Base-by-base conservation (phyloP, 2,329 filamentous ascomycete genomes). In the Endocalyx cinctus region DNA sequence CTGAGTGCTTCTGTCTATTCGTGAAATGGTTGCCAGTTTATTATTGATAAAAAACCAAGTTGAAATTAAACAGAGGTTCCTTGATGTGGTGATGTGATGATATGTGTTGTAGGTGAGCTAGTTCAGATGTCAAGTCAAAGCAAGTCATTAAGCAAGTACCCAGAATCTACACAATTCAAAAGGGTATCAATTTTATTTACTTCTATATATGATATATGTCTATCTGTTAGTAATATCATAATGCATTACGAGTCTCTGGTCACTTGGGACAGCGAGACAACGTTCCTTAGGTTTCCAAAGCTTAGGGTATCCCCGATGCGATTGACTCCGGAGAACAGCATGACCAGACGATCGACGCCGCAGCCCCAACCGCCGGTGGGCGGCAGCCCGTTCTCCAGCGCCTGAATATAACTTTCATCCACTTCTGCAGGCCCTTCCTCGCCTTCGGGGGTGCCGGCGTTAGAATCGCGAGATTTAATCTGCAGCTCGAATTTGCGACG, bases 321-420 rank as follows among this genome's bases (percentile, higher is more conserved):
- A 55, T 77, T 77, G 22, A 79, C 72, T 0, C 86, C 88, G 1
- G 83, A 78, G 51, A 97, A 86, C 30, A 96, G 64, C 92, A 98
- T 98, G 23, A 87, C 83, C 33, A 98, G 67, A 33, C 92, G 72
- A 62, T 98, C 92, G 26, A 98, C 69, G 2, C 92, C 92, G 50
- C 88, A 94, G 2, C 92, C 92, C 92, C 92, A 98, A 5, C 92
- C 92, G 0, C 90, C 92, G 0, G 92, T 98, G 1, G 92, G 87
- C n/a, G 92, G 92, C 39, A 98, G 65, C 0, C 87, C 92, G 64
- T 86, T 87, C 57, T 94, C 87, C 31, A 98, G 62, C 4, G 86
- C 87, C 47, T 82, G 76, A 29, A 96, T 66, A 52, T 95, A 98
- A 50, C 77, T 84, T 63, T 94, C 84, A 51, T 96, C 88, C 8